Evolutionary conservation across 805 yeast species (phyloP).

Genomic region (Spencermartinsiella europaea): DNA sequence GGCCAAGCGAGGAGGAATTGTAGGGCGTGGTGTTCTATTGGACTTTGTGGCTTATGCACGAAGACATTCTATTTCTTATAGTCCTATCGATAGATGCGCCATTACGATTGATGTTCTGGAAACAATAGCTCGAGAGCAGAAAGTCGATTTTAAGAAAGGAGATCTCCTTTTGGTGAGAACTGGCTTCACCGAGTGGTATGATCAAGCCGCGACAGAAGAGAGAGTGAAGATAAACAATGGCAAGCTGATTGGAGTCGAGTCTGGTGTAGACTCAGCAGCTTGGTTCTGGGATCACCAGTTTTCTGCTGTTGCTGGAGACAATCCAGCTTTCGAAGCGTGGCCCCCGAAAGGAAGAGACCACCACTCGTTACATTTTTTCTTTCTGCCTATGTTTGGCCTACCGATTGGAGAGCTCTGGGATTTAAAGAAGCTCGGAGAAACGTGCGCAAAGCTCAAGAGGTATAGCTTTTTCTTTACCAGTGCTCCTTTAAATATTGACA

Average conservation of each 20-base stretch:
- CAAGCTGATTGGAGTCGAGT: conserved; percentile 8
- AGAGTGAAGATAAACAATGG: conserved; percentile 4
- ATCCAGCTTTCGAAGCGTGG: conserved; percentile 9
- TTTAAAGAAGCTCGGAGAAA: conserved; percentile 15
- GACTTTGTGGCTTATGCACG: conserved; percentile 29
- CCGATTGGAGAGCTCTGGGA: conserved; percentile 25
- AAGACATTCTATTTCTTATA: conserved; percentile 19
- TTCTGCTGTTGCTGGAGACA: conserved; percentile 10
- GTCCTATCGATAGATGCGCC: conserved; percentile 23
- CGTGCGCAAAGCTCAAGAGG: conserved; percentile 16
- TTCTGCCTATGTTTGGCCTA: conserved; percentile 24
- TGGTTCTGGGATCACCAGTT: conserved; percentile 13
- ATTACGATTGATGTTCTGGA: conserved; percentile 20
- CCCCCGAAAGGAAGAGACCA: conserved; percentile 5
- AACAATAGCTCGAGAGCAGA: conserved; percentile 22
- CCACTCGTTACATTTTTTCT: conserved; percentile 9
- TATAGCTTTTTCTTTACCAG: conserved; percentile 22
- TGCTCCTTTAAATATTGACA: conserved; percentile 21
- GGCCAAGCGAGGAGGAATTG: conserved; percentile 24
- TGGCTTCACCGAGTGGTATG: conserved; percentile 28
- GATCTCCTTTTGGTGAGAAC: conserved; percentile 28
- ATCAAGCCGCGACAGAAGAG: conserved; percentile 1
- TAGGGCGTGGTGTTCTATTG: conserved; percentile 30
- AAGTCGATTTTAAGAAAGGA: conserved; percentile 24
- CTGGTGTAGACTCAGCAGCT: conserved; percentile 3